These are phyloP conservation scores for Achaetomium macrosporum DNA, from an alignment of 2,329 filamentous ascomycete genomes.

Conservation along the genomic window DNA sequence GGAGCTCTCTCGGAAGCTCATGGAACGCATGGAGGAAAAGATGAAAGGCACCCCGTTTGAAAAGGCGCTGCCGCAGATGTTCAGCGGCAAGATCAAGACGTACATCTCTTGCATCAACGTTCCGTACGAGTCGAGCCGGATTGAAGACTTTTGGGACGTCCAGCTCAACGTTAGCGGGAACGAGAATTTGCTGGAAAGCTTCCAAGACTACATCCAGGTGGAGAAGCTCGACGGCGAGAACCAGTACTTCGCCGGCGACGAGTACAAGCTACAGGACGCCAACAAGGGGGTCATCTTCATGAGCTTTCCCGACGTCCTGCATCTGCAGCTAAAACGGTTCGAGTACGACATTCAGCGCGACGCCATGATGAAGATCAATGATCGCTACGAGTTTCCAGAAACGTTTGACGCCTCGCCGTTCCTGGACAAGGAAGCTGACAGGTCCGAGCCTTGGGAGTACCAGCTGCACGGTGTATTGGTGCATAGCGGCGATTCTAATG, in stretches of 20 bases:
- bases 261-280: conserved; percentile 89
- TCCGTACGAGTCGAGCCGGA: conserved; percentile 88
- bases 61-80: conserved; percentile 82
- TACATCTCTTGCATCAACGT: conserved; percentile 99
- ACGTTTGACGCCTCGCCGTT: conserved; percentile 80
- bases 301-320: conserved; percentile 87
- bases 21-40: conserved; percentile 93
- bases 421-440: conserved; percentile 78
- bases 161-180: conserved; percentile 95
- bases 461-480: conserved; percentile 92
- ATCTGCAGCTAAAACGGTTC: conserved; percentile 93
- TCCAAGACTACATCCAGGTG: conserved; percentile 92
- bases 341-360: conserved; percentile 96
- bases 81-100: conserved; percentile 96
- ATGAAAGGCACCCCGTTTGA: conserved; percentile 97
- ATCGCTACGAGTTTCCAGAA: conserved; percentile 85
- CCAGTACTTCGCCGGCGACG: conserved; percentile 89
- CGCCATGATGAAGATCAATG: conserved; percentile 98
- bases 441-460: conserved; percentile 83
- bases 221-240: conserved; percentile 98
- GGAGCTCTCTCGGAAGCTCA: conserved; percentile 90
- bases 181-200: conserved; percentile 87
- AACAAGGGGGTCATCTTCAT: conserved; percentile 98
- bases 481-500: conserved; percentile 93
- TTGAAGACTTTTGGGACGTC: conserved; percentile 98